A percentile compares a stretch with the other conserved stretches of the same genome.
phyloP scores from a whole-genome alignment of 164 flowering plant genomes.

The Annona squamosa region DNA sequence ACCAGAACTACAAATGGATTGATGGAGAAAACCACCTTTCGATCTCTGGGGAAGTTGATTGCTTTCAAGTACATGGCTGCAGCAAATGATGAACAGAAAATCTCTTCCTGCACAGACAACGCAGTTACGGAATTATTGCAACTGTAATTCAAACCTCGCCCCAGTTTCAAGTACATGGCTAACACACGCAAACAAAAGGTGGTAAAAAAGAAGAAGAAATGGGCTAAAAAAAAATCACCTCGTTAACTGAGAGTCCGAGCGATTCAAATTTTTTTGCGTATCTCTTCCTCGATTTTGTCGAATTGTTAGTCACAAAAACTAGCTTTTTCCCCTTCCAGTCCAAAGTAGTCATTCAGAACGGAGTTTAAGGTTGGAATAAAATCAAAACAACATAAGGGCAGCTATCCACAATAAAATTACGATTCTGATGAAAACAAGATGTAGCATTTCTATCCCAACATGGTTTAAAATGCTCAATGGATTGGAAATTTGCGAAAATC shows the following conservation, averaged over 20 bases:
- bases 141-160: neutral
- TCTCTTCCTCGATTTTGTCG: slow-evolving; percentile 69
- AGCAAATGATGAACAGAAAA: slow-evolving; percentile 88
- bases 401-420: no score
- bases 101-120: slow-evolving; percentile 62
- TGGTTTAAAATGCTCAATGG: no score
- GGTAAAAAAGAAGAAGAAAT: neutral
- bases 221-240: slow-evolving; percentile 24
- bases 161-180: neutral
- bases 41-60: slow-evolving; percentile 60
- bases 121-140: neutral
- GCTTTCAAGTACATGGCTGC: slow-evolving; percentile 94
- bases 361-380: no score
- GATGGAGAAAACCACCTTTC: slow-evolving; percentile 47
- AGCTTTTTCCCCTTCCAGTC: slow-evolving; percentile 68
- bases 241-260: slow-evolving; percentile 61
- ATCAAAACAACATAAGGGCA: no score
- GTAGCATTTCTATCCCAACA: no score
- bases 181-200: neutral
- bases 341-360: neutral
- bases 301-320: slow-evolving; percentile 86
- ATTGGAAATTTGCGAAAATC: neutral
- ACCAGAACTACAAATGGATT: neutral
- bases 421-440: no score
- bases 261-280: slow-evolving; percentile 65